These are phyloP conservation scores for Termitomyces sp. DNA, from an alignment of 768 basidiomycete species.

Conservation along the genomic window DNA sequence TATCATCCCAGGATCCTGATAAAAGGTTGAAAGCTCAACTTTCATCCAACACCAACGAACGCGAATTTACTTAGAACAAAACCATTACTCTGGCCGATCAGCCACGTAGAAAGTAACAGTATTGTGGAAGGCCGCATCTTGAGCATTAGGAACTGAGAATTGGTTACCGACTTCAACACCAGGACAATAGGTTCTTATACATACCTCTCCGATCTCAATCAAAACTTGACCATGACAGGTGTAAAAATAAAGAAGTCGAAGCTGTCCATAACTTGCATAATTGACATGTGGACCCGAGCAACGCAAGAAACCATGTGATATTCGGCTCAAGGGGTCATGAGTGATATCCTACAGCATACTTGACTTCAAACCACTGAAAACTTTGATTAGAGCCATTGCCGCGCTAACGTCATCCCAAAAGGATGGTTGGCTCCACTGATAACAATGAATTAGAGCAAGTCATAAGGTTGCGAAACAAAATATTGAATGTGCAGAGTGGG, in stretches of 20 bases:
- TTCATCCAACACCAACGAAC: neutral
- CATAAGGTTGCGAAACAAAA: no score
- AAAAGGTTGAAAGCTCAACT: neutral
- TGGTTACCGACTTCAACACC: no score
- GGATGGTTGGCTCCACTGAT: no score
- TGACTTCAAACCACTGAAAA: no score
- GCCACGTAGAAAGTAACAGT: neutral
- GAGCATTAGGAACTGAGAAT: neutral
- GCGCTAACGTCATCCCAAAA: no score
- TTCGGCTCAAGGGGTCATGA: neutral
- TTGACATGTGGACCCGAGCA: no score
- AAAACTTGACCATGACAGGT: neutral
- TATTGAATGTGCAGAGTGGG: no score
- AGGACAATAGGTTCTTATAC: neutral
- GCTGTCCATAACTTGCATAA: neutral
- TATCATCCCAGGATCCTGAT: constrained; percentile 41
- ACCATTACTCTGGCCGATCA: neutral
- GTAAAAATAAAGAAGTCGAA: neutral
- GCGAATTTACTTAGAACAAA: constrained; percentile 1
- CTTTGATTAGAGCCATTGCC: no score
- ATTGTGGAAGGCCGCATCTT: neutral
- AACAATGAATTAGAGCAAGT: no score
- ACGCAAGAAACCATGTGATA: no score
- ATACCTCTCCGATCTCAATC: neutral
- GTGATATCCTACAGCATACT: no score